Percentiles rank a stretch among this genome's conserved stretches.
Conservation (phyloP, 164 flowering plant genomes). For the Sextonia rubra region DNA sequence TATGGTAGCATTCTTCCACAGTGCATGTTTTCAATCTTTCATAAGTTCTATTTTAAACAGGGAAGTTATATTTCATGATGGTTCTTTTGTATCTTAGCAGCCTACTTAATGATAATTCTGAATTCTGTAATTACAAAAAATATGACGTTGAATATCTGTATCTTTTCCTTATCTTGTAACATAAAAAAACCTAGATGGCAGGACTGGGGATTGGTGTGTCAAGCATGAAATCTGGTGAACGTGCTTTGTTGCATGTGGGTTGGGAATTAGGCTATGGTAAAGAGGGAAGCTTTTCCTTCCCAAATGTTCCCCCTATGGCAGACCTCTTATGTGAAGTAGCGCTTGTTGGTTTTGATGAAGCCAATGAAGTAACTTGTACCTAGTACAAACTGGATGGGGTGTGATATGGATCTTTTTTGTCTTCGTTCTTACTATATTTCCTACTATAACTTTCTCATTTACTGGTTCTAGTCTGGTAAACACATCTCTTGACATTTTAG, state of each 20-base stretch:
- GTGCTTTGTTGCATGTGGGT: slow-evolving; percentile 76
- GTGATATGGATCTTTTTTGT: background rate
- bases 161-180: slow-evolving; percentile 9
- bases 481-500: background rate
- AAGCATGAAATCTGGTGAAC: slow-evolving; percentile 90
- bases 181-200: slow-evolving; percentile 89
- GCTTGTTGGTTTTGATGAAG: slow-evolving; percentile 94
- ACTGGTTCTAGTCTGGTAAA: background rate
- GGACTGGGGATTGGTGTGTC: slow-evolving; percentile 81
- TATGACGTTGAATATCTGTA: background rate
- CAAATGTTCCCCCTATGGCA: slow-evolving; percentile 96
- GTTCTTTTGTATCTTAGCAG: background rate
- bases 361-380: slow-evolving; percentile 66
- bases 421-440: background rate
- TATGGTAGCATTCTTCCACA: no score
- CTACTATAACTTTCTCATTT: background rate
- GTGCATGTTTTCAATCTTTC: no score
- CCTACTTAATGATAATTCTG: background rate
- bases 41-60: no score
- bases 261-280: slow-evolving; percentile 95
- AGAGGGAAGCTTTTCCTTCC: slow-evolving; percentile 96
- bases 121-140: background rate
- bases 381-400: background rate
- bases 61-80: no score
- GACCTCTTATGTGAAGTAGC: slow-evolving; percentile 89